Base-by-base conservation (phyloP, 352 stramenopile genomes). In the Sclerospora graminicola region DNA sequence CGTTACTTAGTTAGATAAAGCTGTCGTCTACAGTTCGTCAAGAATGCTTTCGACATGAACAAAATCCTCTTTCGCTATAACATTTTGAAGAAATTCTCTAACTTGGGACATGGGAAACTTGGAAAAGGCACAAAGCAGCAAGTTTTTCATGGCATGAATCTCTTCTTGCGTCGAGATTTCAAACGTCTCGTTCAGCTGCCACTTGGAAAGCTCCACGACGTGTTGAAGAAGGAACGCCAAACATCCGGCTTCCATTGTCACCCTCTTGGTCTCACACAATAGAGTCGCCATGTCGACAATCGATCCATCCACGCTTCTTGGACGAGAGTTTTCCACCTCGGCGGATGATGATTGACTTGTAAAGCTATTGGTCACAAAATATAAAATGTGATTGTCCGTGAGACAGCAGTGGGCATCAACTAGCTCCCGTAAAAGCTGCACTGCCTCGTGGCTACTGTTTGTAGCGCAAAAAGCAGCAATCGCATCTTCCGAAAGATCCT, bases 281-380 rank as follows among this genome's bases (percentile, higher is more conserved):
- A 67, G 43, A 4, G 29, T 31, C 5, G 47, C 55, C 50, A 71
- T 67, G 7, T 58, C 49, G 11, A 61, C 41, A 23, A 69, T 51
- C 30, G 53, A 34, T 13, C 45, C 40, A 54, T 54, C 40, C 1
- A 29, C 45, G 37, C 58, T 67, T 11, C 45, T 40, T 28, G 58
- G 54, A 8, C 58, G 58, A 51, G 48, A 54, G 6, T 39, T 47
- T 30, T 60, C 41, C 1, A 32, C 43, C 36, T 51, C 54, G 8
- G 29, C 7, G 7, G 28, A 38, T 3, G 56, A 55, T 16, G 39
- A 37, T 10, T 51, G 32, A 27, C 36, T 64, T 19, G 51, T 57
- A 26, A 61, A 67, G 38, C 59, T 62, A 34, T 68, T 82, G 4
- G 74, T 59, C 5, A 87, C 60, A 45, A 87, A 83, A 37, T 81